phyloP scores from a whole-genome alignment of 2,329 filamentous ascomycete species.

The Penicillium concentricum region DNA sequence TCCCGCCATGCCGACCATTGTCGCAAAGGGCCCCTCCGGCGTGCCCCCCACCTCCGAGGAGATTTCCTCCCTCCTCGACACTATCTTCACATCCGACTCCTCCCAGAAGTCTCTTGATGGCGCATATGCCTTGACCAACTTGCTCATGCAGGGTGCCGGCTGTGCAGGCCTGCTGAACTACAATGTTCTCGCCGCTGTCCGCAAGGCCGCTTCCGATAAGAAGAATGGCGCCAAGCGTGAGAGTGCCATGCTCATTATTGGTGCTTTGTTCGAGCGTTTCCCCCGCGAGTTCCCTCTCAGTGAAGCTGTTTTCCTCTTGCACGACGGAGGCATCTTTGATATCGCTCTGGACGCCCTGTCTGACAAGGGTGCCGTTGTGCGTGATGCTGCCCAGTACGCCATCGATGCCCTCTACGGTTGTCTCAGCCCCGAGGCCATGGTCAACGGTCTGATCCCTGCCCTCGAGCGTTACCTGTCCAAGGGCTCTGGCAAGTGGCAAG shows the following conservation, averaged over 20 bases:
- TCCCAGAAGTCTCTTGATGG: constrained; percentile 69
- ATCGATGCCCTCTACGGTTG: constrained; percentile 82
- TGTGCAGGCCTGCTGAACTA: constrained; percentile 62
- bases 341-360: constrained; percentile 79
- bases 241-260: constrained; percentile 90
- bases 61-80: constrained; percentile 62
- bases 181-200: constrained; percentile 61
- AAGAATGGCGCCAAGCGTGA: constrained; percentile 84
- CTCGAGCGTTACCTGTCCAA: constrained; percentile 75
- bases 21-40: constrained; percentile 47
- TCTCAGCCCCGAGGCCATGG: constrained; percentile 77
- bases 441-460: constrained; percentile 76
- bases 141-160: constrained; percentile 64
- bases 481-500: constrained; percentile 94
- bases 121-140: constrained; percentile 63
- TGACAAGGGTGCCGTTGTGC: constrained; percentile 85
- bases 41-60: constrained; percentile 64
- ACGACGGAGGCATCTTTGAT: constrained; percentile 71
- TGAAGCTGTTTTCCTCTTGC: constrained; percentile 78
- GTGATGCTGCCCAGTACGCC: constrained; percentile 90
- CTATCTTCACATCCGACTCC: constrained; percentile 67
- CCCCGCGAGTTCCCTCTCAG: constrained; percentile 72
- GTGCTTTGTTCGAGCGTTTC: constrained; percentile 89
- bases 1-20: constrained; percentile 46
- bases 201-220: constrained; percentile 86